Percentiles rank a stretch among this genome's conserved stretches.
phyloP scores from a whole-genome alignment of 2,329 filamentous ascomycete species.

The Talaromyces piceae region DNA sequence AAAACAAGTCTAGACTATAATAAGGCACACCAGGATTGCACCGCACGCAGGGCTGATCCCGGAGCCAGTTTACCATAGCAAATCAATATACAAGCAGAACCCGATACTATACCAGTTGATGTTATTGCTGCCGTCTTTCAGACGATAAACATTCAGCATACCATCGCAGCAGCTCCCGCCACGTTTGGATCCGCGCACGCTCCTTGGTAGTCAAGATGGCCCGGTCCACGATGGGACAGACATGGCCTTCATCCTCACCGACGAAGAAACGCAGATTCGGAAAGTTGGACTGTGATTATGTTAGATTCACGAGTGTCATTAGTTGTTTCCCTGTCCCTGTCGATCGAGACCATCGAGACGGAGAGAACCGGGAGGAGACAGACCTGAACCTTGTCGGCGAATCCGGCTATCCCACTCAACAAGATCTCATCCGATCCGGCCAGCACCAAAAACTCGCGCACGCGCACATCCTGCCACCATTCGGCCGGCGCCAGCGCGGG shows the following conservation, averaged over 20 bases:
- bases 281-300: background rate
- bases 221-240: background rate
- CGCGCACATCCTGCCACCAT: slow-evolving; percentile 47
- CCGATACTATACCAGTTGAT: too few relatives aligned
- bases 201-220: background rate
- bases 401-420: slow-evolving; percentile 27
- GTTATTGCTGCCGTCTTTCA: too few relatives aligned
- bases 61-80: too few relatives aligned
- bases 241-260: slow-evolving; percentile 2
- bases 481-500: slow-evolving; percentile 38
- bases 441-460: slow-evolving; percentile 45
- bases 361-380: background rate
- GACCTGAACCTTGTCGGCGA: slow-evolving; percentile 28
- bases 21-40: too few relatives aligned
- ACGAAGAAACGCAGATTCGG: background rate
- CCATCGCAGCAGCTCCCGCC: background rate
- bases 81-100: background rate
- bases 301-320: too few relatives aligned
- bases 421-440: slow-evolving; percentile 49
- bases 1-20: too few relatives aligned
- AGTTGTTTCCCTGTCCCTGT: background rate
- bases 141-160: background rate
- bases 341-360: too few relatives aligned
- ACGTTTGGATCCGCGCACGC: background rate
- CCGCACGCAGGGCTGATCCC: too few relatives aligned